phyloP scores from a whole-genome alignment of 2,329 filamentous ascomycete species.

The Alternaria gansuensis region DNA sequence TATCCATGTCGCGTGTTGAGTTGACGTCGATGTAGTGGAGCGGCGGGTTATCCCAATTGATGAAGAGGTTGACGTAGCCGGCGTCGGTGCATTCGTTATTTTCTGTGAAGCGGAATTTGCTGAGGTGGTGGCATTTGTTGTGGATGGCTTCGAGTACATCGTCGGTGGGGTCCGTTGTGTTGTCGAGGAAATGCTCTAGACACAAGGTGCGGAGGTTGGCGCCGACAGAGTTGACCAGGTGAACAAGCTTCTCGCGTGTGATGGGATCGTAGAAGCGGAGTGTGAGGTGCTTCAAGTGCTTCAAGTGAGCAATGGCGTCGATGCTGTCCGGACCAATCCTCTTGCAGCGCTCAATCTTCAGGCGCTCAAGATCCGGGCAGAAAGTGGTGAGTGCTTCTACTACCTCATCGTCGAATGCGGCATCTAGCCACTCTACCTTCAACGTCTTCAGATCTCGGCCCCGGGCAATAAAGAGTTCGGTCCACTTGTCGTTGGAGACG shows the following conservation, averaged over 20 bases:
- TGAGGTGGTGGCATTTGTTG: slow-evolving; percentile 70
- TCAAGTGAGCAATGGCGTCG: slow-evolving; percentile 68
- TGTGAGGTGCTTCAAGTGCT: slow-evolving; percentile 75
- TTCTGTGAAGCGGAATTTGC: slow-evolving; percentile 82
- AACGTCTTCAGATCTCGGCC: slow-evolving; percentile 72
- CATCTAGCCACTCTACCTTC: slow-evolving; percentile 85
- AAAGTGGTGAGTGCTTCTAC: slow-evolving; percentile 68
- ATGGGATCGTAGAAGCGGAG: slow-evolving; percentile 71
- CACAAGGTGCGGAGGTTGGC: slow-evolving; percentile 77
- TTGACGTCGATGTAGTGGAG: slow-evolving; percentile 77
- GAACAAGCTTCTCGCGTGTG: slow-evolving; percentile 65
- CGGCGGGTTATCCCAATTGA: slow-evolving; percentile 75
- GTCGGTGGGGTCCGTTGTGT: slow-evolving; percentile 65
- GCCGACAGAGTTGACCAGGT: slow-evolving; percentile 71
- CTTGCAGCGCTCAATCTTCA: slow-evolving; percentile 86
- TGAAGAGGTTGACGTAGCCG: slow-evolving; percentile 77
- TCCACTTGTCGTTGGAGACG: slow-evolving; percentile 79
- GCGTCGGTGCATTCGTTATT: slow-evolving; percentile 79
- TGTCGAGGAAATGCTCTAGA: slow-evolving; percentile 71
- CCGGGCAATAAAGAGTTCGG: slow-evolving; percentile 70
- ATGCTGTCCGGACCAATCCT: slow-evolving; percentile 73
- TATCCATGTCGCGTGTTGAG: slow-evolving; percentile 79
- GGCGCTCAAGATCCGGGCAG: slow-evolving; percentile 73
- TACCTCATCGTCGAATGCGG: slow-evolving; percentile 77
- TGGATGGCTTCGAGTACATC: slow-evolving; percentile 74